Evolutionary conservation across 108 stramenopile species (phyloP), one percentile per base, ranked within the genome.

Genomic region (Cyclotella kingstonii): DNA sequence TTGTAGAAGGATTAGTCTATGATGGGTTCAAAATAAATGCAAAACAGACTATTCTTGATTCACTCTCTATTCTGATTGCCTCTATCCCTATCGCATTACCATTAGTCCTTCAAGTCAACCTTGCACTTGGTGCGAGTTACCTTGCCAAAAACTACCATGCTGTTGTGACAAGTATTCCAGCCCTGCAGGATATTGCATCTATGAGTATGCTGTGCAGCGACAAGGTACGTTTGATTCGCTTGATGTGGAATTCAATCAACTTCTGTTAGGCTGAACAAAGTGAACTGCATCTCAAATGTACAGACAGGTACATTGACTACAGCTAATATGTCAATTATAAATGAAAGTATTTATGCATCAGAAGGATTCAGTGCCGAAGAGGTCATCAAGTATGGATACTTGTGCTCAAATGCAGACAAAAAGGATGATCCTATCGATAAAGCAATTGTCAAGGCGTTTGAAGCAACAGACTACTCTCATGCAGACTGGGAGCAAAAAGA

Each of bases 251-350:
- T n/a, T n/a, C n/a, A n/a, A n/a, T n/a, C n/a, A n/a, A n/a, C n/a
- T n/a, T n/a, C n/a, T n/a, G n/a, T n/a, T n/a, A n/a, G n/a, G n/a
- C n/a, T n/a, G n/a, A n/a, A n/a, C n/a, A n/a, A n/a, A n/a, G n/a
- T n/a, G n/a, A n/a, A n/a, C n/a, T n/a, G n/a, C n/a, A n/a, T n/a
- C n/a, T n/a, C n/a, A 63, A 80, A 33, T 52, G 89, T 88, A 70
- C 92, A 95, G 75, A 95, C 94, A 8, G 94, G 94, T 48, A 95
- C 94, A 21, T 57, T 94, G 28, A 94, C 93, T 19, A 87, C 88
- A 18, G 89, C 89, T 5, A 70, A 87, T 33, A 88, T 94, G 69
- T 82, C 87, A 35, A 74, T 94, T 40, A 83, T 86, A 49, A 25
- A 51, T 6, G 84, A 91, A 10, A 41, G 49, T n/a, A 72, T 87